These are phyloP conservation scores for Nicotiana attenuata DNA, from an alignment of 257 asterid species.

Conservation along the genomic window DNA sequence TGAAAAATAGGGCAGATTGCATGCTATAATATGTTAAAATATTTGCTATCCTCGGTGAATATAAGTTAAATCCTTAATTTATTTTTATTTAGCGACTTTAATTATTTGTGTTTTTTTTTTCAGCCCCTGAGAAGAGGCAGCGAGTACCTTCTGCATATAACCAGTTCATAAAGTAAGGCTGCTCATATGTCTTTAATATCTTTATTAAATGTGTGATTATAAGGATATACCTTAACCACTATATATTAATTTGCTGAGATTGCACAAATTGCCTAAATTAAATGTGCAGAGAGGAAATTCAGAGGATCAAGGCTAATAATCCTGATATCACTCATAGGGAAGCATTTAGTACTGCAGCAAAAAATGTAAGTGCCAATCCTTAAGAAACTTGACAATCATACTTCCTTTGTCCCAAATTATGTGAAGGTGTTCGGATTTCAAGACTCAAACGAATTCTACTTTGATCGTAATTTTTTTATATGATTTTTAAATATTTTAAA, in stretches of 20 bases:
- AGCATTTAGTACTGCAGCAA: conserved; percentile 94
- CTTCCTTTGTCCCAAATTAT: no score
- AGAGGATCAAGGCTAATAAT: conserved; percentile 80
- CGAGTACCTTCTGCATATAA: conserved; percentile 89
- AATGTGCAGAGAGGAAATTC: conserved; percentile 70
- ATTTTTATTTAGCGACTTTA: not conserved
- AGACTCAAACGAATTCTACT: no score
- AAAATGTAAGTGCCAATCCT: conserved; percentile 46
- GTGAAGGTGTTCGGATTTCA: no score
- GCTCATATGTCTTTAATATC: not conserved
- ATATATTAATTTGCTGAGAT: not conserved
- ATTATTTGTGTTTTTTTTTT: not conserved
- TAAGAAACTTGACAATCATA: not conserved
- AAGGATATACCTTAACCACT: not conserved
- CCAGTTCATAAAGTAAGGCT: conserved; percentile 78
- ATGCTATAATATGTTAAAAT: no score
- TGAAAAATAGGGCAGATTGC: no score
- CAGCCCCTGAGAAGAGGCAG: conserved; percentile 94
- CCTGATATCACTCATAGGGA: conserved; percentile 86
- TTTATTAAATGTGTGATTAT: no score
- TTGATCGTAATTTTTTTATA: no score
- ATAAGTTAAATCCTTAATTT: not conserved
- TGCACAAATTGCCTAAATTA: not conserved
- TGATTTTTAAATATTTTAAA: no score
- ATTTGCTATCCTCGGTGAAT: no score